Evolutionary conservation across 139 green algal species (phyloP), one percentile per base, ranked within the genome.

Genomic region (Desmodesmus armatus): DNA sequence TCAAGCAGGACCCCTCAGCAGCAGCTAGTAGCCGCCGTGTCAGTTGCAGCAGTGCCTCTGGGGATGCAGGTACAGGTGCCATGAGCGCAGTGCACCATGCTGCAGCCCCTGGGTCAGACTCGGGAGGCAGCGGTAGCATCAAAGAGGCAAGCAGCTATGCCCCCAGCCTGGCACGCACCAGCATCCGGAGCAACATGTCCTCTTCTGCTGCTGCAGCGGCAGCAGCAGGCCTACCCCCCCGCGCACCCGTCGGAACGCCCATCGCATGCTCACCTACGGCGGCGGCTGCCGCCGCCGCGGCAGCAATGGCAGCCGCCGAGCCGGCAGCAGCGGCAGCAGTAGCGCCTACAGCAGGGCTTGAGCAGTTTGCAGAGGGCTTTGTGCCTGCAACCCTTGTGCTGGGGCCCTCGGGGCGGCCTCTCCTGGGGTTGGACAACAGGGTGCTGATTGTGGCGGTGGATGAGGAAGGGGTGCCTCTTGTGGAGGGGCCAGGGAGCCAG

Each of bases 361-460:
- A 9, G 17, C 2, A 2, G 21, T 33, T 62, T 21, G n/a, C 31
- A 27, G 9, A 9, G 17, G 25, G 3, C 23, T 33, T 62, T 21
- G n/a, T 47, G 44, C 72, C 72, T 43, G 72, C 72, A 35, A 25
- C 31, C 27, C 44, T 80, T 23, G n/a, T 80, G 44, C 72, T 80
- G n/a, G 72, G 72, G 5, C 72, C 43, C 15, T n/a, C 63, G 23
- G 72, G 72, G n/a, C 40, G 40, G 44, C 72, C 72, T 29, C 44
- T 80, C 43, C 72, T 80, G 15, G 72, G 43, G 9, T 27, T 62
- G 3, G 72, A 80, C 44, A 66, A 66, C 44, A n/a, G 72, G 40
- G 43, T 43, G 6, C 41, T 80, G 27, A 63, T 80, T 62, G 44
- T 80, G 11, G 72, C 72, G 5, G 72, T 66, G 40, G 72, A 80